phyloP scores from a whole-genome alignment of 495 filamentous ascomycete genomes.

The Xylaria venustula region DNA sequence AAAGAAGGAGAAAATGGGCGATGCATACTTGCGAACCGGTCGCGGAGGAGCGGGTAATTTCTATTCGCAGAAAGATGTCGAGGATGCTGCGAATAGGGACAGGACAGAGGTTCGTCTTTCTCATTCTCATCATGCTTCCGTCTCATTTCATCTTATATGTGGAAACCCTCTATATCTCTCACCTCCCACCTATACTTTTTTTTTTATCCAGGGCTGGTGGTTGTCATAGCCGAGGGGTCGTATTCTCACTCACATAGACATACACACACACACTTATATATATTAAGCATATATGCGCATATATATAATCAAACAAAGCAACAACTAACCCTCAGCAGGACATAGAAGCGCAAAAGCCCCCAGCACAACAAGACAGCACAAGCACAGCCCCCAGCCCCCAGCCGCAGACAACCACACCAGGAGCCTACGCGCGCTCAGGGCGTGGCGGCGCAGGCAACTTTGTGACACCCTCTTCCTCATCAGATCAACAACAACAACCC shows the following conservation, averaged over 20 bases:
- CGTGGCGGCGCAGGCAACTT: conserved; percentile 65
- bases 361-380: conserved; percentile 14
- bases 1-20: conserved; percentile 16
- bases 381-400: conserved; percentile 15
- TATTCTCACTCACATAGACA: too few relatives aligned
- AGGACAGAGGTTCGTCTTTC: conserved; percentile 24
- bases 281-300: background rate
- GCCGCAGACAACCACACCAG: too few relatives aligned
- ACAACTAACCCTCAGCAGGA: conserved; percentile 27
- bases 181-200: too few relatives aligned
- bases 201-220: too few relatives aligned
- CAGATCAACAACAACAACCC: conserved; percentile 12
- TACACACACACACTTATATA: background rate
- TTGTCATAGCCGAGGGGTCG: too few relatives aligned
- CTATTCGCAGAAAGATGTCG: conserved; percentile 51
- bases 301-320: background rate
- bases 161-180: too few relatives aligned
- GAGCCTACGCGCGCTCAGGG: conserved; percentile 50
- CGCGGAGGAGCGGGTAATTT: conserved; percentile 67
- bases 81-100: conserved; percentile 34
- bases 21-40: conserved; percentile 35
- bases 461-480: conserved; percentile 28
- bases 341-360: conserved; percentile 42
- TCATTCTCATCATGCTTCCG: too few relatives aligned
- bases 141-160: too few relatives aligned